Percentiles rank a stretch among this genome's conserved stretches.
Conservation (phyloP, 1,284 basidiomycete species). For the Ganoderma meredithae region DNA sequence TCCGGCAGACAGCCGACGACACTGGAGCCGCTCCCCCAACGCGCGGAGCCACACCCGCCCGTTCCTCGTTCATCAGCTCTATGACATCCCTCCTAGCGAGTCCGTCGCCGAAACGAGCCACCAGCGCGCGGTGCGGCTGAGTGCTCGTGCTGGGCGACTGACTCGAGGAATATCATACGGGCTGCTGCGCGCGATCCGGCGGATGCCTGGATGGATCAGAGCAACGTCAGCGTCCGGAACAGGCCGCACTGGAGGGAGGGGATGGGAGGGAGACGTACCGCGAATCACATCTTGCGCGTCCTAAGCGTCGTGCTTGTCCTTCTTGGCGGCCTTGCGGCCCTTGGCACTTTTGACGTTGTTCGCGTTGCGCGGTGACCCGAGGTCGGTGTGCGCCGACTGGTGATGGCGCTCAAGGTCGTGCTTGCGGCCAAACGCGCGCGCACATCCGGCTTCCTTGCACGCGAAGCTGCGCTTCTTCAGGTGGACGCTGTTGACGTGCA, state of each 20-base stretch:
- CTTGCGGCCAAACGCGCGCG: constrained; percentile 19
- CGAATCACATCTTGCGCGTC: constrained; percentile 14
- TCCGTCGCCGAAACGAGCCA: constrained; percentile 3
- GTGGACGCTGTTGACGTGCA: constrained; percentile 24
- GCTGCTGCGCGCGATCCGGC: constrained; percentile 15
- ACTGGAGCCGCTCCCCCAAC: constrained; percentile 5
- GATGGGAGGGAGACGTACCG: constrained; percentile 13
- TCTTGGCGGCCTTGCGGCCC: neutral
- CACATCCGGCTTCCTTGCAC: constrained; percentile 14
- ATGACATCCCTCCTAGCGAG: neutral
- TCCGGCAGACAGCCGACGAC: neutral
- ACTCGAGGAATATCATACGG: constrained; percentile 17
- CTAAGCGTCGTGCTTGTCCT: neutral
- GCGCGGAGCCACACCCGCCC: constrained; percentile 3
- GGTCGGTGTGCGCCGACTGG: constrained; percentile 22
- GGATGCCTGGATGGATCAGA: neutral
- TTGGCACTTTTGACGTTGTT: neutral
- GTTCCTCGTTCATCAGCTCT: constrained; percentile 9
- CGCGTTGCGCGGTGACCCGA: constrained; percentile 25
- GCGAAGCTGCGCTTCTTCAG: constrained; percentile 4
- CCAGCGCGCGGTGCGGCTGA: constrained; percentile 8
- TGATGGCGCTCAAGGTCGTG: constrained; percentile 25
- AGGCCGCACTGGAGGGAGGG: neutral
- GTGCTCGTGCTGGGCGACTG: constrained; percentile 11
- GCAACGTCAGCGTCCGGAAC: neutral